Conservation (phyloP, 208 protist species). For the Histomonas meleagridis region DNA sequence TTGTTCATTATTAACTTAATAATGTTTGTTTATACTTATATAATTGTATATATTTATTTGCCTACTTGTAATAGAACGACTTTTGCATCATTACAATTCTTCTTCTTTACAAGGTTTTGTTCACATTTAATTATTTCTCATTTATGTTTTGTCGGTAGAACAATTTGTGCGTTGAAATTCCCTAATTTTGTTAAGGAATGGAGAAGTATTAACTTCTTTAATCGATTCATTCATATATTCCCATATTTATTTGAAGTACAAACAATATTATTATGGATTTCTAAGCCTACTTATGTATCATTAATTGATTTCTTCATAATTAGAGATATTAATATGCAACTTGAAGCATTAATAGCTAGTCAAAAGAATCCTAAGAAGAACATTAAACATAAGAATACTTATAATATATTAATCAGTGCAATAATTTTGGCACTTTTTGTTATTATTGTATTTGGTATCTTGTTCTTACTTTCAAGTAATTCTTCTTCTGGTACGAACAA, state of each 20-base stretch:
- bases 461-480: background rate
- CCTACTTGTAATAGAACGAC: background rate
- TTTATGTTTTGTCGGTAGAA: background rate
- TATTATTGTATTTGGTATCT: background rate
- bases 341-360: background rate
- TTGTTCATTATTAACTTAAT: background rate
- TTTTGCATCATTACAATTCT: background rate
- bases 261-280: constrained; percentile 16
- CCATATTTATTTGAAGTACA: constrained; percentile 4
- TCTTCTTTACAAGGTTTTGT: background rate
- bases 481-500: background rate
- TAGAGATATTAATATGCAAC: background rate
- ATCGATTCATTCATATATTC: background rate
- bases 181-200: background rate
- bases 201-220: background rate
- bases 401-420: background rate
- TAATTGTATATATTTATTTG: background rate
- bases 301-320: background rate
- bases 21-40: background rate
- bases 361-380: background rate
- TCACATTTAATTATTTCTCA: background rate
- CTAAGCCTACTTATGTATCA: background rate
- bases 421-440: background rate
- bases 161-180: background rate
- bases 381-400: background rate